Conservation (phyloP, 2,329 filamentous ascomycete species). For the Dothistroma septosporum region DNA sequence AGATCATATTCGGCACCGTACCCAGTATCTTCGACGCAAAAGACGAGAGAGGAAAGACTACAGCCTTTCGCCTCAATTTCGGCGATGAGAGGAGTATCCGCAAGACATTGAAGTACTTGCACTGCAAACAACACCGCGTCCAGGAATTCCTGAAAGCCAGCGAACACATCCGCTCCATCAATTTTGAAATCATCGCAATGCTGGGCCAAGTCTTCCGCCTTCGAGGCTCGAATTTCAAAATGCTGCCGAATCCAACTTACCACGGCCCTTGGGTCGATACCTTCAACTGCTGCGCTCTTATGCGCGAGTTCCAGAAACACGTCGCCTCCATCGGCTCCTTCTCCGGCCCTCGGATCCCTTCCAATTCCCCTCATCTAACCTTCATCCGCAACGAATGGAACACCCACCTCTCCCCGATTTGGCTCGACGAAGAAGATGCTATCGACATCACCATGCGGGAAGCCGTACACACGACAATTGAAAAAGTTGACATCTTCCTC, state of each 20-base stretch:
- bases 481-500: conserved; percentile 3
- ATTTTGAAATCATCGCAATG: conserved; percentile 16
- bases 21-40: conserved; percentile 5
- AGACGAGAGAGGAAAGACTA: not conserved
- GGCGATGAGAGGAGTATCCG: conserved; percentile 6
- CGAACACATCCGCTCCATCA: not conserved
- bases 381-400: conserved; percentile 8
- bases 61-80: conserved; percentile 4
- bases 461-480: conserved; percentile 6
- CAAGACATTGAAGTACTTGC: conserved; percentile 8
- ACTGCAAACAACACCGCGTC: conserved; percentile 2
- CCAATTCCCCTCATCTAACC: not conserved
- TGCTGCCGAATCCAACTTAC: conserved; percentile 11
- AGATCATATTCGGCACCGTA: conserved; percentile 11
- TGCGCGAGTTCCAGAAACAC: conserved; percentile 10
- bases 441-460: conserved; percentile 14
- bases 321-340: not conserved
- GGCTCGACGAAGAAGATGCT: conserved; percentile 1
- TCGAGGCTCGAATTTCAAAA: conserved; percentile 11
- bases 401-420: conserved; percentile 1
- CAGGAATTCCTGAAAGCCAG: not conserved
- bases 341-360: too few relatives aligned
- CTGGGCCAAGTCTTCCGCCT: conserved; percentile 11
- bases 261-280: conserved; percentile 10
- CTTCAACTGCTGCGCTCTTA: conserved; percentile 8